Evolutionary conservation across 371 early-diverging fungal genomes (phyloP), one percentile per base, ranked within the genome.

Genomic region (Mortierella sp.): DNA sequence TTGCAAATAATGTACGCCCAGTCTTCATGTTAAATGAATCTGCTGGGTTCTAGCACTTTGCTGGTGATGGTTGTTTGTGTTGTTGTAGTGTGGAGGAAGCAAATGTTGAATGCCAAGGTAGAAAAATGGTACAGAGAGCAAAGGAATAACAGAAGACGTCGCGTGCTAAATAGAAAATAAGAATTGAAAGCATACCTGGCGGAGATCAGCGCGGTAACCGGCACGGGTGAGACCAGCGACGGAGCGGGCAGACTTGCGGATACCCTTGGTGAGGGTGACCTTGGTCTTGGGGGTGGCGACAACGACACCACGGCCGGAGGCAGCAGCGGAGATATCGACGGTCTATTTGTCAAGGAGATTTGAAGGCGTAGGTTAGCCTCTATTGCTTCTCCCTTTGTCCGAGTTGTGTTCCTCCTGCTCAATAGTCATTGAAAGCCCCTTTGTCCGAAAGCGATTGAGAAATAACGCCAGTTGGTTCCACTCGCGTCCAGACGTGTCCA

Each of bases 181-280:
- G 48, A 32, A 21, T 0, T 49, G 49, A 27, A 51, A 21, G 38
- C 38, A 46, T 91, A 93, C 94, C 89, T 93, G 88, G 88, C 92
- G 92, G 85, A 97, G 93, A 87, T 97, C 97, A 76, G 95, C 93
- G 79, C 97, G 93, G 94, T 96, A 96, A 74, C 88, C 87, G 75
- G 83, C 75, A 79, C 89, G 89, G 79, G 93, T 90, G 81, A 94
- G 89, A 83, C 95, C 88, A 92, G 93, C 95, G 87, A 96, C 92
- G 83, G 91, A 88, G 91, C 92, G 92, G 89, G 94, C 91, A 83
- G 95, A 89, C 86, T 89, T 89, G 87, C 96, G 95, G 87, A 91
- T 89, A 63, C 93, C 91, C 87, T 91, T 92, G 87, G 91, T 86
- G 83, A 96, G 87, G 83, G 91, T 93, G 87, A 91, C 89, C 79